Conservation (phyloP, 2,329 filamentous ascomycete genomes). For the Verticillium isaacii region DNA sequence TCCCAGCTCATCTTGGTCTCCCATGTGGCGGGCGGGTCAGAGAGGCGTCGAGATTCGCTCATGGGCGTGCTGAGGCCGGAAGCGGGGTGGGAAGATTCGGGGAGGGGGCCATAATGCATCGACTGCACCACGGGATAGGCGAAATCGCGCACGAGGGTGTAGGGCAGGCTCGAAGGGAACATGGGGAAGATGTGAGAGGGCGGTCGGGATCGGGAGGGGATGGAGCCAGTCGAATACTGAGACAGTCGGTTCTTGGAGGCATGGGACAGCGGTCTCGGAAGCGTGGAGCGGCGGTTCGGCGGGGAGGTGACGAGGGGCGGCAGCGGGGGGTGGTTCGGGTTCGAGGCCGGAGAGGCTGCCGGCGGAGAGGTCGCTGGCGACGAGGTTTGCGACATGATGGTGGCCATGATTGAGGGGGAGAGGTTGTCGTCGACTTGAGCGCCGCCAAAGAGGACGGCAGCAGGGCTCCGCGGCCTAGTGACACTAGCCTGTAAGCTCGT, state of each 20-base stretch:
- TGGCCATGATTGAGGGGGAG: conserved; percentile 32
- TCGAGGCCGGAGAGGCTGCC: conserved; percentile 37
- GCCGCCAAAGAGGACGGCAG: conserved; percentile 19
- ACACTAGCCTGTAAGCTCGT: not conserved
- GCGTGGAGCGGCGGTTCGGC: conserved; percentile 52
- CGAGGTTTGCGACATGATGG: conserved; percentile 53
- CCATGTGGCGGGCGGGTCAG: conserved; percentile 74
- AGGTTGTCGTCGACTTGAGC: conserved; percentile 17
- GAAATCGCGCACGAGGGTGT: conserved; percentile 93
- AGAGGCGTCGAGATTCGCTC: conserved; percentile 76
- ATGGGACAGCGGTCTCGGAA: conserved; percentile 67
- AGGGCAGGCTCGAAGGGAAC: conserved; percentile 80
- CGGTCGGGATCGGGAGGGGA: conserved; percentile 67
- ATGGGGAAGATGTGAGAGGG: conserved; percentile 76
- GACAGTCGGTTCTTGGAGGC: conserved; percentile 78
- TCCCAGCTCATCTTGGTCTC: conserved; percentile 63
- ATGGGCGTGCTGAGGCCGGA: conserved; percentile 81
- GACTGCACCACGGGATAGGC: conserved; percentile 81
- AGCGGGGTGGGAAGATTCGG: conserved; percentile 62
- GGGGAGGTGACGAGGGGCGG: conserved; percentile 55
- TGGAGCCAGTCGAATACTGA: conserved; percentile 72
- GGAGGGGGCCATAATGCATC: conserved; percentile 89
- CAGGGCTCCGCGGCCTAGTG: not conserved
- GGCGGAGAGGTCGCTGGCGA: conserved; percentile 50
- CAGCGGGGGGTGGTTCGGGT: conserved; percentile 49